Evolutionary conservation across 2,329 filamentous ascomycete genomes (phyloP), one percentile per base, ranked within the genome.

Genomic region (Sclerotinia sclerotiorum): DNA sequence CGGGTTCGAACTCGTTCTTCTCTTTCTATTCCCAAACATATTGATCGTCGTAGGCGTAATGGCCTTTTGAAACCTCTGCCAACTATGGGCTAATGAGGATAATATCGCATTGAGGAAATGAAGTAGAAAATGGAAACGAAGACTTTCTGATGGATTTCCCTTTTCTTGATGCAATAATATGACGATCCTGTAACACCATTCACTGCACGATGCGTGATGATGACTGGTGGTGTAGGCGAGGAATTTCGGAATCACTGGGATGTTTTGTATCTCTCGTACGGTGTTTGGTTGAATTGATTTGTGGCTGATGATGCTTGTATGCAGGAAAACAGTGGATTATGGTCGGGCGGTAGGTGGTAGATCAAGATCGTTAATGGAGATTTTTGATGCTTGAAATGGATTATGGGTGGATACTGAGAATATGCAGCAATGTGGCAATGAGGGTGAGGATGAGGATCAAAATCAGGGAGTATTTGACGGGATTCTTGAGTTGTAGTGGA

Each of bases 1-100:
- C 71, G 79, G 77, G 75, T 82, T 82, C 60, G 81, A 82, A 49
- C 73, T 72, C 64, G 79, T 79, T 72, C 79, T 76, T 73, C 72
- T 75, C 73, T 74, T 77, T 70, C 76, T 73, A 57, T 67, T 77
- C 65, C 78, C 76, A 68, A 79, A 78, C 77, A 78, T 79, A 65
- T 67, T 70, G 72, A 58, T 68, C 13, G 42, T 67, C 48, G 61
- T 65, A 65, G 72, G 74, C 70, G 39, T 58, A 55, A 39, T 60
- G 42, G 70, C 72, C 73, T 68, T 39, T 65, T 11, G 24, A 58
- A n/a, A 71, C 72, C 75, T 76, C 74, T 77, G 75, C 76, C 76
- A 73, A 77, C 74, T 70, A 67, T 52, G 75, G 75, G 74, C 76
- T 72, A 57, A 77, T 76, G 74, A 74, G 73, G 73, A 70, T 72